phyloP scores from a whole-genome alignment of 2,329 filamentous ascomycete species.

The Fusarium nisikadoi region DNA sequence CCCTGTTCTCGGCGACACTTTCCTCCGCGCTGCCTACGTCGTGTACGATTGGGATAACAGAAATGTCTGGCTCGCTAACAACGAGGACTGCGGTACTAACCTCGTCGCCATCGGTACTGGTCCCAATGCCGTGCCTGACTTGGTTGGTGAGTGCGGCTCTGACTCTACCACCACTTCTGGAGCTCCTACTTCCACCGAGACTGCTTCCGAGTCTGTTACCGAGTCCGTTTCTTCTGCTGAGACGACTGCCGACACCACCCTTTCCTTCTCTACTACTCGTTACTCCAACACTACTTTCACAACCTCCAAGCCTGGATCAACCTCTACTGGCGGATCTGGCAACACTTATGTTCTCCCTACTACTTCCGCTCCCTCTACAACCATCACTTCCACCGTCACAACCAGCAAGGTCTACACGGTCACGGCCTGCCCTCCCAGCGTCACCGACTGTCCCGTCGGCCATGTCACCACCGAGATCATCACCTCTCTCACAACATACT shows the following conservation, averaged over 20 bases:
- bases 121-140: conserved; percentile 50
- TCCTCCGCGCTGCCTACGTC: conserved; percentile 57
- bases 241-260: conserved; percentile 18
- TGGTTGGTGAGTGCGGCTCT: conserved; percentile 46
- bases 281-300: conserved; percentile 34
- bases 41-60: conserved; percentile 56
- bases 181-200: conserved; percentile 25
- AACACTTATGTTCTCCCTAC: conserved; percentile 15
- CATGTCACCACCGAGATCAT: conserved; percentile 45
- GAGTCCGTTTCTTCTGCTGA: conserved; percentile 3
- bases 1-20: conserved; percentile 57
- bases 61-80: conserved; percentile 52
- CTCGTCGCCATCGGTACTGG: conserved; percentile 53
- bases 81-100: conserved; percentile 52
- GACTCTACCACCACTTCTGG: conserved; percentile 30
- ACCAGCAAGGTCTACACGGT: conserved; percentile 47
- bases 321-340: background rate
- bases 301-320: conserved; percentile 7
- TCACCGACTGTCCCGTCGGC: conserved; percentile 45
- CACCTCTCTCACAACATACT: conserved; percentile 51
- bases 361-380: conserved; percentile 16
- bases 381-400: conserved; percentile 46
- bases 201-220: conserved; percentile 4
- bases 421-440: conserved; percentile 46
- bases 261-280: conserved; percentile 25